Evolutionary conservation across 352 stramenopile species (phyloP), one percentile per base, ranked within the genome.

Genomic region (Phytophthora capsici): DNA sequence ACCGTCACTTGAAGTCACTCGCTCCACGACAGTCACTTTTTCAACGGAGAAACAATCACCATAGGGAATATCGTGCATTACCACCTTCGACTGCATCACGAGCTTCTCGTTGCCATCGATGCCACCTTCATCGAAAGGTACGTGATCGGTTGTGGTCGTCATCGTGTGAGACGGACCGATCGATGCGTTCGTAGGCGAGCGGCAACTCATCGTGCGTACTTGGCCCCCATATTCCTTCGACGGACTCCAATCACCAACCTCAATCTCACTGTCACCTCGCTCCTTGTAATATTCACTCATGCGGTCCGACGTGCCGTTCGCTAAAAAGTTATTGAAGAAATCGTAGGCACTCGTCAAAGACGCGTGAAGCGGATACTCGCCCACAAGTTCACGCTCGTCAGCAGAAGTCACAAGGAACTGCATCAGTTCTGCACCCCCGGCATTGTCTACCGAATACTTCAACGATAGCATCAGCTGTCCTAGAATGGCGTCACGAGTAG

Each of bases 21-120:
- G 73, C 34, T 91, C 83, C n/a, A 93, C 67, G 2, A 88, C 65
- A 20, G 66, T 77, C 20, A 91, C 73, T 44, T 88, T 76, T 65
- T 95, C 86, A 19, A 95, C 85, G 2, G 80, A 84, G 54, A 95
- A 95, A 64, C 84, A 94, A 48, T 95, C 87, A 30, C 87, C 87
- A 53, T 95, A 95, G 12, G 87, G 87, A 59, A 95, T 95, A 32
- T 95, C 87, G 63, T 94, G 87, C 51, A 95, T 66, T 32, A 87
- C 71, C 16, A 85, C 74, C 53, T 83, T 86, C 9, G 73, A 73
- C 56, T 91, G 79, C 28, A 94, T 69, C 12, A 90, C 71, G 26
- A 93, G 75, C 41, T 73, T 78, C 10, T 88, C 80, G 9, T 54
- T 67, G 34, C 80, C 78, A 5, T 69, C 65, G 46, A 77, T 60